Conservation (phyloP, 139 green algal species). For the Mesotaenium endlicherianum region DNA sequence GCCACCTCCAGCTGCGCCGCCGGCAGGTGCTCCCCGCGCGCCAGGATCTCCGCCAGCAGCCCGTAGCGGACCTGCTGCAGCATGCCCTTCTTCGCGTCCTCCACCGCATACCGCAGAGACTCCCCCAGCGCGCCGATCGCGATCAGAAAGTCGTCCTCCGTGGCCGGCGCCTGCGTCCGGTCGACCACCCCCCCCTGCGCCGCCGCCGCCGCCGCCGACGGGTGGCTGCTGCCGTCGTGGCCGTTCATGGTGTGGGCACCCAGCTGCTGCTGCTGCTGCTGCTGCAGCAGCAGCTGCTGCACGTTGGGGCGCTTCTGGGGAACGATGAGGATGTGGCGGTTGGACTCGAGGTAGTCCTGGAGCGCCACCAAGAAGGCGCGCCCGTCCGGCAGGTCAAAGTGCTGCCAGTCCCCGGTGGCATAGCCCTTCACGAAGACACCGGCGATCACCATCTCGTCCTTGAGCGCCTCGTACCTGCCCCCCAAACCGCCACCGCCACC, state of each 20-base stretch:
- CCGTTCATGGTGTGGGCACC: not conserved
- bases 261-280: not conserved
- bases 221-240: not conserved
- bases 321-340: conserved; percentile 9
- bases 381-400: conserved; percentile 37
- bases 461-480: conserved; percentile 20
- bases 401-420: conserved; percentile 1
- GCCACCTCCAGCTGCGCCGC: conserved; percentile 8
- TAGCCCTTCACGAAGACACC: conserved; percentile 35
- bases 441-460: conserved; percentile 31
- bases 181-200: not conserved
- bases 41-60: conserved; percentile 23
- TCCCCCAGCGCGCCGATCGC: conserved; percentile 16
- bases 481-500: too few relatives aligned
- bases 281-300: not conserved
- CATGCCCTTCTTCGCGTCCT: conserved; percentile 24
- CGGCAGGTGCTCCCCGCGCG: not conserved
- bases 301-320: not conserved
- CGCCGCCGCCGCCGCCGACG: not conserved
- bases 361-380: conserved; percentile 16
- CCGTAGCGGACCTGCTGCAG: conserved; percentile 10
- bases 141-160: conserved; percentile 19
- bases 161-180: not conserved
- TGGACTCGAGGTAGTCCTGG: conserved; percentile 22
- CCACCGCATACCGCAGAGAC: conserved; percentile 15